These are phyloP conservation scores for Aschersonia sp. DNA, from an alignment of 2,329 filamentous ascomycete species.

Conservation along the genomic window DNA sequence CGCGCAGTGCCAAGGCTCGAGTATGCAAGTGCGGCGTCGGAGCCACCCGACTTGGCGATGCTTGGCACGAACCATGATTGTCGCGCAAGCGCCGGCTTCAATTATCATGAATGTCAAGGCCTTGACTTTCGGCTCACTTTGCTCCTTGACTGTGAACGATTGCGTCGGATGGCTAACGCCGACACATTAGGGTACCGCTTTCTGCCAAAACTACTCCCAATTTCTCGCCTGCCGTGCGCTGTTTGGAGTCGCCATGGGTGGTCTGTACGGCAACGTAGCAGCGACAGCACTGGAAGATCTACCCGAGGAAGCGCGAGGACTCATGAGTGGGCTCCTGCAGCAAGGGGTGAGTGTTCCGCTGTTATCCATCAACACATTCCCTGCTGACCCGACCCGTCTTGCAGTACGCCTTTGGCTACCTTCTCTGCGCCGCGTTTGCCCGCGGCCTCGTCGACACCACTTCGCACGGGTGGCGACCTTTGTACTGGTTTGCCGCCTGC, in stretches of 20 bases:
- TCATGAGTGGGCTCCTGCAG: constrained; percentile 64
- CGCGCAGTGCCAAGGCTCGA: neutral
- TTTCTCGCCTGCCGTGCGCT: constrained; percentile 63
- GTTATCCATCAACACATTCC: neutral
- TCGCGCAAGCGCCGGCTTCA: neutral
- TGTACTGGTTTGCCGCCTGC: constrained; percentile 80
- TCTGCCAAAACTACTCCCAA: constrained; percentile 50
- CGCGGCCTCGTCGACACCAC: constrained; percentile 63
- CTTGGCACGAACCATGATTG: neutral
- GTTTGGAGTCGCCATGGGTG: constrained; percentile 74
- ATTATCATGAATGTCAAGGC: neutral
- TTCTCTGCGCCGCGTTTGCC: constrained; percentile 42
- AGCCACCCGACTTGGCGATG: constrained; percentile 3
- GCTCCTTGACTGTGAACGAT: neutral
- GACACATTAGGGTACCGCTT: constrained; percentile 42
- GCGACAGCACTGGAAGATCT: constrained; percentile 68
- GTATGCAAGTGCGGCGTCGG: neutral
- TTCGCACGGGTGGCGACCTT: constrained; percentile 63
- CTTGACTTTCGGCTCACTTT: neutral
- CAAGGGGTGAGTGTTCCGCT: constrained; percentile 36
- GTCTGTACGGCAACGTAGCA: constrained; percentile 63
- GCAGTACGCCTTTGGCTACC: constrained; percentile 49
- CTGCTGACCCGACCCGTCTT: neutral
- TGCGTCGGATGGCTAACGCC: neutral
- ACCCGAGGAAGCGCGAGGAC: constrained; percentile 50